Conservation (phyloP, 192 early-diverging fungal genomes). For the Linderina pennispora region DNA sequence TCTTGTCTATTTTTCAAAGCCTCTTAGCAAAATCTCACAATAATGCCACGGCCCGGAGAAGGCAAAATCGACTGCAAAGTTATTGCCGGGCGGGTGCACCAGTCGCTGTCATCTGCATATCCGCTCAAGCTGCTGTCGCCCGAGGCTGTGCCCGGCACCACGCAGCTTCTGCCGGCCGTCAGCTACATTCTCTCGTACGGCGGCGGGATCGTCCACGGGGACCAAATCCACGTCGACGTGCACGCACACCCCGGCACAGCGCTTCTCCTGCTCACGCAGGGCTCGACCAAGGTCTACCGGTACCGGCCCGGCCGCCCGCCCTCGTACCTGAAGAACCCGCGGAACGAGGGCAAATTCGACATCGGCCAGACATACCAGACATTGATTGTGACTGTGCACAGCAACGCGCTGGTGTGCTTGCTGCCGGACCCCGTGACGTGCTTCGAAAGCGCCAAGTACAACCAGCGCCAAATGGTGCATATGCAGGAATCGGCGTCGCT, state of each 20-base stretch:
- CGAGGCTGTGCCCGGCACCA: slow-evolving; percentile 3
- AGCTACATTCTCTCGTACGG: slow-evolving; percentile 67
- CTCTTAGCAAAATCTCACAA: too few species aligned
- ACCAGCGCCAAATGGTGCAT: slow-evolving; percentile 54
- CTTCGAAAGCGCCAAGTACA: slow-evolving; percentile 59
- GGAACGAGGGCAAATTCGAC: background rate
- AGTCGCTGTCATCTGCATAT: slow-evolving; percentile 25
- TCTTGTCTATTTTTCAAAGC: background rate
- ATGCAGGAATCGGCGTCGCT: slow-evolving; percentile 48
- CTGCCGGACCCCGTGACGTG: slow-evolving; percentile 79
- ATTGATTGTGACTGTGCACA: slow-evolving; percentile 38
- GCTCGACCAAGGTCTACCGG: slow-evolving; percentile 80
- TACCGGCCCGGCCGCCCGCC: slow-evolving; percentile 10
- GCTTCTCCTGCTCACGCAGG: slow-evolving; percentile 72
- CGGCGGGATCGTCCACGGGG: slow-evolving; percentile 73
- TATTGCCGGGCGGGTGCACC: slow-evolving; percentile 22
- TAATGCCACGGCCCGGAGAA: slow-evolving; percentile 26
- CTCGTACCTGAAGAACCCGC: slow-evolving; percentile 3
- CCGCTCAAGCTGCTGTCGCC: slow-evolving; percentile 48
- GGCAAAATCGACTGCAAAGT: slow-evolving; percentile 34
- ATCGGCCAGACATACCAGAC: slow-evolving; percentile 40
- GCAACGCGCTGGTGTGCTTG: slow-evolving; percentile 46
- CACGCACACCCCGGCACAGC: slow-evolving; percentile 43
- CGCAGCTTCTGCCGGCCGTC: slow-evolving; percentile 12
- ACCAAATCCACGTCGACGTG: slow-evolving; percentile 52